These are phyloP conservation scores for Phytophthora quininea DNA, from an alignment of 352 stramenopile species.

Conservation along the genomic window DNA sequence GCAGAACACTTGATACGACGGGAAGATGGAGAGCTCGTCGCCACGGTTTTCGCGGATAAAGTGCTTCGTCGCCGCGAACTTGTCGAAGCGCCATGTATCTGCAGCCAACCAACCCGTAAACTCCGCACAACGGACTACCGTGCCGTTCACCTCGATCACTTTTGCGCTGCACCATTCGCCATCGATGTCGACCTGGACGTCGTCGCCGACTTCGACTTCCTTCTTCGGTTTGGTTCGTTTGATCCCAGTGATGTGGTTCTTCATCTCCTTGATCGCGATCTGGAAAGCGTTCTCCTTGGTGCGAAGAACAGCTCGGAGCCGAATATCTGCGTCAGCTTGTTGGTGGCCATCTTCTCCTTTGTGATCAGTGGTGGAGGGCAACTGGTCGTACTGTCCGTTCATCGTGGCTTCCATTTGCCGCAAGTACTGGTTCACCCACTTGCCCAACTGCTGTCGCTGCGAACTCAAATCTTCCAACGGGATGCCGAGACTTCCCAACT, in stretches of 20 bases:
- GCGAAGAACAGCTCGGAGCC: slow-evolving; percentile 35
- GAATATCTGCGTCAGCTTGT: not conserved
- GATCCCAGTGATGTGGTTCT: slow-evolving; percentile 5
- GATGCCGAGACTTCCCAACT: slow-evolving; percentile 33
- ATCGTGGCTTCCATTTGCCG: slow-evolving; percentile 42
- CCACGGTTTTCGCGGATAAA: slow-evolving; percentile 43
- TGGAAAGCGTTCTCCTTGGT: slow-evolving; percentile 33
- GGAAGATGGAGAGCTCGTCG: slow-evolving; percentile 45
- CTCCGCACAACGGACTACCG: slow-evolving; percentile 1
- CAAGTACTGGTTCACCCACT: slow-evolving; percentile 40
- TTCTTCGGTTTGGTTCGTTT: slow-evolving; percentile 3
- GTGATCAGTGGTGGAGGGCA: not conserved
- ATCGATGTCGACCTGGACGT: slow-evolving; percentile 15
- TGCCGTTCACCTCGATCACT: slow-evolving; percentile 16
- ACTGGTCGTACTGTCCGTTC: slow-evolving; percentile 38
- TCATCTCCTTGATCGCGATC: slow-evolving; percentile 20
- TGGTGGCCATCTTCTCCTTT: not conserved
- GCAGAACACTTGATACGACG: slow-evolving; percentile 50
- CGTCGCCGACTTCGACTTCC: slow-evolving; percentile 30
- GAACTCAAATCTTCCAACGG: slow-evolving; percentile 23
- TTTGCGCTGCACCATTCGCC: slow-evolving; percentile 10
- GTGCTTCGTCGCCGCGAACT: slow-evolving; percentile 21
- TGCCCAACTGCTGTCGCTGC: slow-evolving; percentile 48
- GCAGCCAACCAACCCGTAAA: slow-evolving; percentile 4
- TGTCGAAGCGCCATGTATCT: slow-evolving; percentile 7